A percentile compares a stretch with the other conserved stretches of the same genome.
Conservation (phyloP, 306 rosid genomes). For the Trifolium repens region DNA sequence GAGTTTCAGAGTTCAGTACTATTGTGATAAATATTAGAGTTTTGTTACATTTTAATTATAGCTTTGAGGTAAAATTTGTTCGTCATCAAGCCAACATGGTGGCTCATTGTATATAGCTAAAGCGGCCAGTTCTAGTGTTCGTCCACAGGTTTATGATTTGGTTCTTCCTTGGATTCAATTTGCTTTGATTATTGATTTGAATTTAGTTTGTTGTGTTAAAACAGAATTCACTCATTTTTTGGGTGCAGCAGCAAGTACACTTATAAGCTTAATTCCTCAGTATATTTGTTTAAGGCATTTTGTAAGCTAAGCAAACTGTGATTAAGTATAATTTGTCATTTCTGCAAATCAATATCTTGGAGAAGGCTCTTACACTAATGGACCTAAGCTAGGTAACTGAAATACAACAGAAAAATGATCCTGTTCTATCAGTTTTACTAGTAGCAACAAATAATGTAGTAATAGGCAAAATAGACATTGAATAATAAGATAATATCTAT, state of each 20-base stretch:
- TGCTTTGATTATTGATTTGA: too few relatives aligned
- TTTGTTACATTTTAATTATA: too few relatives aligned
- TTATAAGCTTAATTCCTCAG: neutral
- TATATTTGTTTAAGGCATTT: neutral
- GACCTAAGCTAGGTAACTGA: neutral
- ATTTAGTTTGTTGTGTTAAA: too few relatives aligned
- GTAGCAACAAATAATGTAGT: neutral
- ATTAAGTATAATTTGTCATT: neutral
- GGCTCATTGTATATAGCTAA: too few relatives aligned
- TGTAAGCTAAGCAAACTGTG: neutral
- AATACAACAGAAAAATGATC: neutral
- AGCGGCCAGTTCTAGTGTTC: too few relatives aligned
- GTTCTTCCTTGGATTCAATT: too few relatives aligned
- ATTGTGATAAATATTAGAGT: too few relatives aligned
- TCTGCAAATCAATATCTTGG: neutral
- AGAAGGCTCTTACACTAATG: neutral
- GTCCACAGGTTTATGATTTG: too few relatives aligned
- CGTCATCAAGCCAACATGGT: too few relatives aligned
- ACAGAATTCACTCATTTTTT: neutral
- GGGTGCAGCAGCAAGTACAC: neutral
- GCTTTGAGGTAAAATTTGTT: too few relatives aligned
- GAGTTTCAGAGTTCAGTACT: too few relatives aligned
- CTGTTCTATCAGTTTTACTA: neutral
- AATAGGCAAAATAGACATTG: too few relatives aligned
- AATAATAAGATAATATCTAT: neutral